Base-by-base conservation (phyloP, 805 yeast genomes). In the Kluyveromyces lactis region DNA sequence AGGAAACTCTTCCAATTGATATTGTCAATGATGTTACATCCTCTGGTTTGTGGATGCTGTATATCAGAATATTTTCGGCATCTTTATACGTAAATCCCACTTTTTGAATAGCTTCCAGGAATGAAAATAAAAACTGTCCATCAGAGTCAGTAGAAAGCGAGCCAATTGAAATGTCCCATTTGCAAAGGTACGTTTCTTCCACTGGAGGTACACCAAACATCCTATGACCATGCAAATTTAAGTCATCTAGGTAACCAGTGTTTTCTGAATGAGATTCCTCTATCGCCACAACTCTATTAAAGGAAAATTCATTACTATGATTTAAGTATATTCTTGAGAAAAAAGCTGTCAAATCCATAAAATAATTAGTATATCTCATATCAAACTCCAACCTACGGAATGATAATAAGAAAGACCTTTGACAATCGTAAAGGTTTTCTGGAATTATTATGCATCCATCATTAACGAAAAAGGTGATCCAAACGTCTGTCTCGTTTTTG, bases 161-260 rank as follows among this genome's bases (percentile, higher is more conserved):
- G 8, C 89, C 95, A 1, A 81, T 54, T 19, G 72, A 75, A 48
- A 92, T 76, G 43, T 82, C 89, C 98, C 98, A 92, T 43, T 84
- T 80, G 52, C 96, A 87, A 46, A 75, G 77, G 55, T 85, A 92
- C 0, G 97, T 86, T 1, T 90, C 86, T 54, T 86, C 95, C 6
- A 69, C 66, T 0, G 97, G 97, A 0, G 95, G 95, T 2, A 86
- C 56, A 0, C 98, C 98, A 65, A 86, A 86, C 79, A 89, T 78
- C 52, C 97, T 69, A 58, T 90, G 95, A 1, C 95, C 94, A 58
- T 85, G 94, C 18, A 86, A 68, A 2, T 70, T 53, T 10, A 84
- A 49, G 32, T 77, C 76, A 1, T 78, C 68, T 4, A 43, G 42
- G n/a, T 36, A 4, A 33, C 15, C 66, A 54, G 33, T 53, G 50